Percentiles rank a stretch among this genome's conserved stretches.
Conservation (phyloP, 371 early-diverging fungal species). For the Circinella umbellata region DNA sequence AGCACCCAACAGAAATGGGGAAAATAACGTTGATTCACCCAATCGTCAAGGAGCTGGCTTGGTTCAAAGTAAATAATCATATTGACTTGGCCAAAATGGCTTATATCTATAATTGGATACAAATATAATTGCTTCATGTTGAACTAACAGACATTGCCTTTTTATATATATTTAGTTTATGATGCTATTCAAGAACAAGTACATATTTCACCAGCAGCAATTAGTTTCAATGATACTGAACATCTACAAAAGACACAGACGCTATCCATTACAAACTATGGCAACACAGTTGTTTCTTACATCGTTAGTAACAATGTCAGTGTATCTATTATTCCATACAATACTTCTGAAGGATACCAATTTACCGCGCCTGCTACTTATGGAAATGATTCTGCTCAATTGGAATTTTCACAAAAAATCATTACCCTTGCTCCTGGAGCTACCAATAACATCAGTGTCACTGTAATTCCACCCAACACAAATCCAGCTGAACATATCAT, state of each 20-base stretch:
- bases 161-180: constrained; percentile 28
- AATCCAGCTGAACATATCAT: constrained; percentile 28
- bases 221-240: constrained; percentile 70
- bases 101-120: no score
- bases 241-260: constrained; percentile 41
- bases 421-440: constrained; percentile 42
- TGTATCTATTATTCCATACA: constrained; percentile 40
- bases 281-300: constrained; percentile 54
- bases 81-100: background rate
- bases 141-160: background rate
- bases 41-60: constrained; percentile 74
- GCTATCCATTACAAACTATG: constrained; percentile 62
- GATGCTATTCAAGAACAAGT: constrained; percentile 56
- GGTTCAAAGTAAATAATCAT: constrained; percentile 44
- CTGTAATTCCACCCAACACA: constrained; percentile 43
- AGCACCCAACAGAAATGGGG: constrained; percentile 32
- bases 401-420: constrained; percentile 29
- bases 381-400: constrained; percentile 25
- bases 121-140: background rate
- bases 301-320: constrained; percentile 41
- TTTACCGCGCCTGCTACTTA: constrained; percentile 20
- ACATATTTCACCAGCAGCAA: constrained; percentile 59
- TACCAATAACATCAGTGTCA: constrained; percentile 38
- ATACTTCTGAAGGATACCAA: constrained; percentile 18
- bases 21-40: constrained; percentile 28